These are phyloP conservation scores for Diaporthe ampelina DNA, from an alignment of 2,329 filamentous ascomycete genomes.

Conservation along the genomic window DNA sequence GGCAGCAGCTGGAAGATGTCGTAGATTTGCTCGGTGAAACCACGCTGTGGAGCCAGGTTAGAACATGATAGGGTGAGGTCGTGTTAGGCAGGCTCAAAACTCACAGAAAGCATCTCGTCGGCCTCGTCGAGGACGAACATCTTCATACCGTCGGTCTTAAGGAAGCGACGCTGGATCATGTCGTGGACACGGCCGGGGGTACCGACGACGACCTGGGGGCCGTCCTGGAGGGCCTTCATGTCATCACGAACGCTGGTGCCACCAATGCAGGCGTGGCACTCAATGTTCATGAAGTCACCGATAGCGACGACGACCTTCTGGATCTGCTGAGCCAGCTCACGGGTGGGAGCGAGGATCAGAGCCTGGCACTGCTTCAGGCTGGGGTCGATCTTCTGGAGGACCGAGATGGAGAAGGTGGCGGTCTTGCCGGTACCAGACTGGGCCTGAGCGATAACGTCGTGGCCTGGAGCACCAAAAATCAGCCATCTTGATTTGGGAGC, in stretches of 20 bases:
- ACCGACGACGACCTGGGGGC: conserved; percentile 96
- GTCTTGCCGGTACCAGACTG: conserved; percentile 99
- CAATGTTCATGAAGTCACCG: conserved; percentile 99
- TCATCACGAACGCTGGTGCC: conserved; percentile 98
- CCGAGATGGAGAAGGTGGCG: conserved; percentile 95
- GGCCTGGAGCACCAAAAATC: conserved; percentile 66
- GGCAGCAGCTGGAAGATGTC: conserved; percentile 98
- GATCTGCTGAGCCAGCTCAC: conserved; percentile 97
- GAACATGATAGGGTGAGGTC: conserved; percentile 46
- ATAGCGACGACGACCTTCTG: conserved; percentile 99
- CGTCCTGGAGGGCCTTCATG: conserved; percentile 96
- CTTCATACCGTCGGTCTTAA: conserved; percentile 74
- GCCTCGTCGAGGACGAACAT: conserved; percentile 75
- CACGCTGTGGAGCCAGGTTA: conserved; percentile 77
- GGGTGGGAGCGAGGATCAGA: conserved; percentile 93
- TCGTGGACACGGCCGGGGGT: conserved; percentile 92
- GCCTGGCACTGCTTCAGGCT: conserved; percentile 94
- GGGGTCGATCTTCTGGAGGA: conserved; percentile 95
- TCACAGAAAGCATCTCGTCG: conserved; percentile 80
- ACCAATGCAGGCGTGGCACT: conserved; percentile 98
- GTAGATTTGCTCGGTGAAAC: conserved; percentile 99
- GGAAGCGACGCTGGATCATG: conserved; percentile 71
- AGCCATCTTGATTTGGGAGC: conserved; percentile 27
- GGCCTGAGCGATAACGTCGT: conserved; percentile 99
- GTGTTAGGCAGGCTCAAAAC: conserved; percentile 49